Evolutionary conservation across 495 filamentous ascomycete genomes (phyloP).

Genomic region (Annulohypoxylon moriforme): DNA sequence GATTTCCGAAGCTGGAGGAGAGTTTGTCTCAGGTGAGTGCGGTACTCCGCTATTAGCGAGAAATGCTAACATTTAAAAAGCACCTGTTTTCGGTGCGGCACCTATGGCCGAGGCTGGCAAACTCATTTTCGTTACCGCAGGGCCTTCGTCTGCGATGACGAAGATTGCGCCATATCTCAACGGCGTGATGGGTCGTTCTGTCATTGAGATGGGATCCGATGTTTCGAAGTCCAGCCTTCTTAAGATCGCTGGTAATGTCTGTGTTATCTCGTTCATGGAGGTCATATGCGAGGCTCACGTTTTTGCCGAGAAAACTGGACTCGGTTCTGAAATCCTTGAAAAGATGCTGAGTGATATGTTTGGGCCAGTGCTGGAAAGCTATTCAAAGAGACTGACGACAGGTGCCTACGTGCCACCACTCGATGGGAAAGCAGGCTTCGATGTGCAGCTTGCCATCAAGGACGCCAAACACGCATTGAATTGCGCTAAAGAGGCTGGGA

Average conservation of each 20-base stretch:
- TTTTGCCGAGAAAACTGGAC: slow-evolving; percentile 65
- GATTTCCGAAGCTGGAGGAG: slow-evolving; percentile 62
- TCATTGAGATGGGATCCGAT: slow-evolving; percentile 68
- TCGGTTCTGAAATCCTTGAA: slow-evolving; percentile 63
- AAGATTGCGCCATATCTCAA: slow-evolving; percentile 73
- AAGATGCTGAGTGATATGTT: slow-evolving; percentile 64
- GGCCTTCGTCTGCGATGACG: slow-evolving; percentile 61
- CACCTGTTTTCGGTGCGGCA: slow-evolving; percentile 77
- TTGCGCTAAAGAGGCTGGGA: slow-evolving; percentile 22
- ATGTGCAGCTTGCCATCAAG: slow-evolving; percentile 26
- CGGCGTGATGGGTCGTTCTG: slow-evolving; percentile 72
- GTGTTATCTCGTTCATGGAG: slow-evolving; percentile 63
- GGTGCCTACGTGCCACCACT: slow-evolving; percentile 20
- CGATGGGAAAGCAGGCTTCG: slow-evolving; percentile 15
- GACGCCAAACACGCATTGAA: slow-evolving; percentile 17
- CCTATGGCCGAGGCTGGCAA: slow-evolving; percentile 74
- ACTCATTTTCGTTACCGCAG: slow-evolving; percentile 74
- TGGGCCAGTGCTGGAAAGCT: slow-evolving; percentile 61
- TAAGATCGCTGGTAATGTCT: slow-evolving; percentile 80
- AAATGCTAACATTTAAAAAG: slow-evolving; percentile 47
- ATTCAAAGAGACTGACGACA: slow-evolving; percentile 54
- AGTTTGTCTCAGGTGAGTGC: slow-evolving; percentile 64
- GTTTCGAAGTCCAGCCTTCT: slow-evolving; percentile 63
- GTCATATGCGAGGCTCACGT: slow-evolving; percentile 65
- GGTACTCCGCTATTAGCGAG: neutral